Conservation (phyloP, 495 filamentous ascomycete genomes). For the Astrothelium macrocarpum region DNA sequence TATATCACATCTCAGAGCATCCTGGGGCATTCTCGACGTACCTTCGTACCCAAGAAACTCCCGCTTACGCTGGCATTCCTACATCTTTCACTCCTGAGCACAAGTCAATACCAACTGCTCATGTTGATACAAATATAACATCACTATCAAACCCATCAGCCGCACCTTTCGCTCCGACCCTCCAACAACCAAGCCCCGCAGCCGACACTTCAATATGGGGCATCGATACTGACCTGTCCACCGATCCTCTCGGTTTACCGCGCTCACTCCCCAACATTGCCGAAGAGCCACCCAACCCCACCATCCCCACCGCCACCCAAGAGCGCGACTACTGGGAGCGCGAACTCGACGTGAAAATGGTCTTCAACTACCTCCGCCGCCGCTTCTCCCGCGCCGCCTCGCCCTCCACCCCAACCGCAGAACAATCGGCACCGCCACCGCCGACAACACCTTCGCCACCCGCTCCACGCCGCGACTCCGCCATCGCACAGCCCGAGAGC, state of each 20-base stretch:
- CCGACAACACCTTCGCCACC: no score
- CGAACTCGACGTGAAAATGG: constrained; percentile 71
- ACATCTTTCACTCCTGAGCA: background rate
- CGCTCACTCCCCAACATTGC: constrained; percentile 30
- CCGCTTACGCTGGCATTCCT: constrained; percentile 44
- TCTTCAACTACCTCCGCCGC: constrained; percentile 75
- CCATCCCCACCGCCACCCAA: constrained; percentile 13
- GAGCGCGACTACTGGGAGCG: constrained; percentile 73
- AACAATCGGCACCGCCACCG: background rate
- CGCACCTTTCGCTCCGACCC: constrained; percentile 28
- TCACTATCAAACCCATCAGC: background rate
- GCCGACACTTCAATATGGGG: constrained; percentile 55
- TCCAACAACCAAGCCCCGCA: constrained; percentile 19
- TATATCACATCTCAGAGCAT: constrained; percentile 72
- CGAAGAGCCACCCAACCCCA: constrained; percentile 40
- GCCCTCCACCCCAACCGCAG: background rate
- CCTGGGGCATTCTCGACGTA: constrained; percentile 77
- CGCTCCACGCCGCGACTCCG: background rate
- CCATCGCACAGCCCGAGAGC: constrained; percentile 31
- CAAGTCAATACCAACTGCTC: background rate
- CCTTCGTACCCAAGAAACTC: constrained; percentile 29
- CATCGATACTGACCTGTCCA: constrained; percentile 27
- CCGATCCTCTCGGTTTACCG: background rate
- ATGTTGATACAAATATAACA: background rate
- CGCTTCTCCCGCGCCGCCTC: constrained; percentile 48